Evolutionary conservation across 305 asterid species (phyloP).

Genomic region (Solanum hybrid): DNA sequence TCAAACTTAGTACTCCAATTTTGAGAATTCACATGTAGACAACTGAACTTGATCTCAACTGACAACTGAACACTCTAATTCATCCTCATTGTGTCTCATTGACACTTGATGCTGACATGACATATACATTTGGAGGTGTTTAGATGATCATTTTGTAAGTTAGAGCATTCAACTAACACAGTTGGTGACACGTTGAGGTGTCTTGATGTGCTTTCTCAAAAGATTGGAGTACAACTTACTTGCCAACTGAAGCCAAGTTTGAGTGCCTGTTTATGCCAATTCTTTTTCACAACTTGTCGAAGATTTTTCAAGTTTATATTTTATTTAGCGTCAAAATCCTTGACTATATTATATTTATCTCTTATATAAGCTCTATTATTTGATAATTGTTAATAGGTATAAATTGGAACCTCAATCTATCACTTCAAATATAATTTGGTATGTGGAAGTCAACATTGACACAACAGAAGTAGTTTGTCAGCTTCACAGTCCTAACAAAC

Average conservation of each 20-base stretch:
- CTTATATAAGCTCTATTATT: background rate
- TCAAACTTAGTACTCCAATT: background rate
- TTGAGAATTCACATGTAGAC: background rate
- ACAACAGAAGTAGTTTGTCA: background rate
- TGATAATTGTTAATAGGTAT: background rate
- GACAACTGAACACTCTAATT: background rate
- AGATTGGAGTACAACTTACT: background rate
- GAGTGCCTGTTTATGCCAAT: background rate
- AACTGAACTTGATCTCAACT: background rate
- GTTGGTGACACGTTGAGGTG: background rate
- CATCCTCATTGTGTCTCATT: background rate
- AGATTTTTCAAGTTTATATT: background rate
- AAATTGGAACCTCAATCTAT: background rate
- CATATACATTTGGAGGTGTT: background rate
- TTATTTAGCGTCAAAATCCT: background rate
- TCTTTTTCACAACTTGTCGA: background rate
- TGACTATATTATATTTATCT: too few species aligned
- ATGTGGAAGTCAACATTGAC: background rate
- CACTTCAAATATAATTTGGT: background rate
- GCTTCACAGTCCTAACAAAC: background rate
- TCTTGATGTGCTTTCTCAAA: background rate
- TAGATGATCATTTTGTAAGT: background rate
- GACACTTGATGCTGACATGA: background rate
- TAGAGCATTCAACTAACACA: background rate
- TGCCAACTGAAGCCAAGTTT: background rate